These are phyloP conservation scores for Alnus glutinosa DNA, from an alignment of 306 rosid species.

Conservation along the genomic window DNA sequence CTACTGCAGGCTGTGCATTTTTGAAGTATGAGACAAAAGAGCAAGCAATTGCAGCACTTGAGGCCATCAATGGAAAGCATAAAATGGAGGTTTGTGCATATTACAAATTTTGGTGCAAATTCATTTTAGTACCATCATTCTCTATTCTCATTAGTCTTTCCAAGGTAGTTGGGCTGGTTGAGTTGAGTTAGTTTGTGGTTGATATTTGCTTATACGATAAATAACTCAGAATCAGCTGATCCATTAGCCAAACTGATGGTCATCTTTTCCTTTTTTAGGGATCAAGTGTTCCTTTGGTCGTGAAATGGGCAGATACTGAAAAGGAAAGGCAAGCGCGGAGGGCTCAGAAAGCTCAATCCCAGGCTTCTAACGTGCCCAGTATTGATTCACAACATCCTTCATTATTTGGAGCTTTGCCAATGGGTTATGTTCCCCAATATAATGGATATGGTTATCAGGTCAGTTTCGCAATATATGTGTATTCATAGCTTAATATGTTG, in stretches of 20 bases:
- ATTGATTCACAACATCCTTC: conserved; percentile 84
- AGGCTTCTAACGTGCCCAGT: conserved; percentile 60
- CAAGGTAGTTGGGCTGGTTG: neutral
- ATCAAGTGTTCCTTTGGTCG: conserved; percentile 96
- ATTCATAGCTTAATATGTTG: neutral
- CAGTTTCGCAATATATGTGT: conserved; percentile 13
- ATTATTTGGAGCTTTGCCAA: conserved; percentile 88
- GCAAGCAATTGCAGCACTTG: conserved; percentile 87
- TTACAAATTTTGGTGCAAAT: conserved; percentile 24
- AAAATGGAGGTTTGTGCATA: conserved; percentile 83
- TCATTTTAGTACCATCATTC: conserved; percentile 13
- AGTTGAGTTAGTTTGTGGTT: conserved; percentile 25
- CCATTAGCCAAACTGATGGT: conserved; percentile 28
- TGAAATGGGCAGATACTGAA: conserved; percentile 99
- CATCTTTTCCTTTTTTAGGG: conserved; percentile 53
- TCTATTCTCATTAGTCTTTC: neutral
- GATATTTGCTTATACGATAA: conserved; percentile 14
- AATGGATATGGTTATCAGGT: conserved; percentile 99
- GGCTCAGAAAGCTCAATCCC: conserved; percentile 94
- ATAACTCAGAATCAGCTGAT: conserved; percentile 16
- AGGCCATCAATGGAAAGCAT: conserved; percentile 81
- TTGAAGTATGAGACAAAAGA: conserved; percentile 93
- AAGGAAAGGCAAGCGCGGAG: conserved; percentile 98
- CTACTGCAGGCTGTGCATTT: conserved; percentile 85
- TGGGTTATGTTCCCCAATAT: conserved; percentile 84